Evolutionary conservation across 1,284 basidiomycete species (phyloP).

Genomic region (Malassezia dermatis): DNA sequence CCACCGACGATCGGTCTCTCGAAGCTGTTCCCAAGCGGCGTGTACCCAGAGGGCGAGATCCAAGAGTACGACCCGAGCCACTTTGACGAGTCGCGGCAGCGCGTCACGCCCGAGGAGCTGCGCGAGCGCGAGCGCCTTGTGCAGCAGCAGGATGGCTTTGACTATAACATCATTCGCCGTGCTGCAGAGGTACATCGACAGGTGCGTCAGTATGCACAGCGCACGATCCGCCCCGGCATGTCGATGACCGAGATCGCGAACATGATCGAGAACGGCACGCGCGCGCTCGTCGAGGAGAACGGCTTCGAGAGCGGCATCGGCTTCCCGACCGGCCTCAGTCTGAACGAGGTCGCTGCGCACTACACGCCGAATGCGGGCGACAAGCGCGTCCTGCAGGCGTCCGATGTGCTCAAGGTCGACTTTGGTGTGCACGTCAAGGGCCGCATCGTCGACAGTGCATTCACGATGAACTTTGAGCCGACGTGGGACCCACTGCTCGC

Average conservation of each 20-base stretch:
- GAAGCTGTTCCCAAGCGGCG: conserved; percentile 74
- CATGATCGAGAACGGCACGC: conserved; percentile 65
- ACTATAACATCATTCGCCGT: conserved; percentile 76
- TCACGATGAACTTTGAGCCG: conserved; percentile 79
- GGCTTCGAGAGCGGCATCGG: conserved; percentile 77
- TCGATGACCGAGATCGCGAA: conserved; percentile 88
- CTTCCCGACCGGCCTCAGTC: conserved; percentile 90
- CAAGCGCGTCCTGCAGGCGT: conserved; percentile 69
- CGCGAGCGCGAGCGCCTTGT: conserved; percentile 62
- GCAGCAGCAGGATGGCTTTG: conserved; percentile 50
- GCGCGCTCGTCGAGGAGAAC: conserved; percentile 72
- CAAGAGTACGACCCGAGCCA: conserved; percentile 61
- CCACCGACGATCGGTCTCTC: conserved; percentile 84
- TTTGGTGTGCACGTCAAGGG: conserved; percentile 94
- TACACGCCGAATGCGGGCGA: conserved; percentile 94
- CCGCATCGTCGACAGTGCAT: conserved; percentile 86
- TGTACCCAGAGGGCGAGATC: conserved; percentile 83
- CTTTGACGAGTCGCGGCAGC: conserved; percentile 58
- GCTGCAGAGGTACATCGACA: conserved; percentile 87
- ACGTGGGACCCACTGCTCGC: conserved; percentile 80
- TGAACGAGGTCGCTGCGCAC: conserved; percentile 93
- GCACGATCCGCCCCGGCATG: conserved; percentile 83
- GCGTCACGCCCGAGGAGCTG: conserved; percentile 82
- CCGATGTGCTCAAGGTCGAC: conserved; percentile 92
- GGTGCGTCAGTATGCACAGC: conserved; percentile 70